Evolutionary conservation across 208 protist genomes (phyloP).

Genomic region (Borovskyia barvae): DNA sequence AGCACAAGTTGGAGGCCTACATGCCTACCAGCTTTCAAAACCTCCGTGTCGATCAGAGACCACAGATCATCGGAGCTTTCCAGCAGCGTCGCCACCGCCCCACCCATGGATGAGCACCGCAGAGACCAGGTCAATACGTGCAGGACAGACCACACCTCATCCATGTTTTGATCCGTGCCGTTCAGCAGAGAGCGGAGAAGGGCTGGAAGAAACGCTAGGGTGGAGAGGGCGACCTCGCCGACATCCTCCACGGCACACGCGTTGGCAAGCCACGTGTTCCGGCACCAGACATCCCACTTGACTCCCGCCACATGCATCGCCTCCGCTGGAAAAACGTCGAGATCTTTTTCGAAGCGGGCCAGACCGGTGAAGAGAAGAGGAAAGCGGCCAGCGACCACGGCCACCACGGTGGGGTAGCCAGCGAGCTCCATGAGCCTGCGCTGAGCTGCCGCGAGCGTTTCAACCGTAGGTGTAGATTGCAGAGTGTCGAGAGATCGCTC

Average conservation of each 20-base stretch:
- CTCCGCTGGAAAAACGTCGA: background rate
- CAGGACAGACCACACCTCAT: slow-evolving; percentile 24
- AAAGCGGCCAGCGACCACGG: slow-evolving; percentile 20
- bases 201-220: slow-evolving; percentile 2
- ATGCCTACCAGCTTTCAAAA: slow-evolving; percentile 3
- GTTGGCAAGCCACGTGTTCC: slow-evolving; percentile 27
- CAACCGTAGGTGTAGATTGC: background rate
- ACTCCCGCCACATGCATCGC: slow-evolving; percentile 8
- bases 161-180: slow-evolving; percentile 14
- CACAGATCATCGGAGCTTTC: slow-evolving; percentile 20
- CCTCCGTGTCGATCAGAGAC: slow-evolving; percentile 10
- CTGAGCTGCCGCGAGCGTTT: slow-evolving; percentile 6
- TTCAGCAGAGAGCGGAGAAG: slow-evolving; percentile 10
- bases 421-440: slow-evolving; percentile 4
- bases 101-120: slow-evolving; percentile 11
- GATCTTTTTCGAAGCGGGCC: background rate
- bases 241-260: slow-evolving; percentile 26
- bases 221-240: slow-evolving; percentile 5
- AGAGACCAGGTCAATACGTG: slow-evolving; percentile 23
- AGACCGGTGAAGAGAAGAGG: slow-evolving; percentile 21
- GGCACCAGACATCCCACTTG: slow-evolving; percentile 24
- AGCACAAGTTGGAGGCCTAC: slow-evolving; percentile 19
- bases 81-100: slow-evolving; percentile 3
- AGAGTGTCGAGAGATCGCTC: slow-evolving; percentile 13
- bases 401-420: slow-evolving; percentile 16